Evolutionary conservation across 106 monocot genomes (phyloP), one percentile per base, ranked within the genome.

Genomic region (Dendrobium catenatum): DNA sequence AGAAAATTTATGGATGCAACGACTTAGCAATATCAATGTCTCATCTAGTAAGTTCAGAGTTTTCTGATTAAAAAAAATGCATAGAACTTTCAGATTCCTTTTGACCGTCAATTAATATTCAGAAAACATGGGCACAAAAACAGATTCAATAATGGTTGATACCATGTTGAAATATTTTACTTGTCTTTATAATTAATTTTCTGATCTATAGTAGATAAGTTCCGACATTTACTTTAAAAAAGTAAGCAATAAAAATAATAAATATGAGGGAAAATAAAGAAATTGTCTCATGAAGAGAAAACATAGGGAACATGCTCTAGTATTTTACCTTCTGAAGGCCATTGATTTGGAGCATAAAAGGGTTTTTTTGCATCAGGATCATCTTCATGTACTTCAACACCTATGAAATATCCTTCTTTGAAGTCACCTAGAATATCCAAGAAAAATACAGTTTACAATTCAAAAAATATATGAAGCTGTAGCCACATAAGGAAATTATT

Each of bases 381-480:
- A 85, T 81, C 88, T 78, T 90, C 90, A 58, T 87, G 85, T 75
- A 90, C 84, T 81, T 95, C 92, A 79, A 95, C 41, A 41, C 92
- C 95, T 80, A 95, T 95, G 56, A 91, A 93, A 78, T 92, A 95
- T 33, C 92, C 95, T 85, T 95, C 95, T 81, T 95, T 95, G 68
- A 90, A 89, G 81, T 95, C 95, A 81, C 95, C 95, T 95, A 80
- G 31, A 78, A 51, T 18, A 77, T 77, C 24, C 51, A 48, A 77
- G 19, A 55, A 49, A 5, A 77, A 6, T 15, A 27, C 33, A 77
- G 31, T 51, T 22, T 64, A 64, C n/a, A 1, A 24, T 64, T 24
- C 26, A 64, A 24, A 64, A 64, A n/a, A 22, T 64, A 64, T 24
- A 64, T n/a, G 24, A 64, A 64, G 15, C 24, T 15, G 1, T 27